Percentiles rank a stretch among this genome's conserved stretches.
phyloP scores from a whole-genome alignment of 371 early-diverging fungal genomes.

The Cokeromyces recurvatus region DNA sequence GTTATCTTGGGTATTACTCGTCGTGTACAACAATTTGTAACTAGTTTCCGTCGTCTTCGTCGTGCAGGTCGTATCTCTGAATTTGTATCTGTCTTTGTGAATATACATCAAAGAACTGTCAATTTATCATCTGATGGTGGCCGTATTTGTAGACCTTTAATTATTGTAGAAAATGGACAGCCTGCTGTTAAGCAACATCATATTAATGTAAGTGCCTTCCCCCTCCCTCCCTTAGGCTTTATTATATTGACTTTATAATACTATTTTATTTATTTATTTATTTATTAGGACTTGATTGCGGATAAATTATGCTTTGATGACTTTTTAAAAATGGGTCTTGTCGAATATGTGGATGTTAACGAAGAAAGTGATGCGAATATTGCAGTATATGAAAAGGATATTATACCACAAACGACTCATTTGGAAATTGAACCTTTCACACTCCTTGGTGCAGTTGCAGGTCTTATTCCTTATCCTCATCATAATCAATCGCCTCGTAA shows the following conservation, averaged over 20 bases:
- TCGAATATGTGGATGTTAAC: constrained; percentile 99
- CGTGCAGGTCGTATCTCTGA: constrained; percentile 85
- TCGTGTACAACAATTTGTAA: constrained; percentile 72
- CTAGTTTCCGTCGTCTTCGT: constrained; percentile 81
- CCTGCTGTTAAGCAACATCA: constrained; percentile 74
- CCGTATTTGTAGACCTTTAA: constrained; percentile 96
- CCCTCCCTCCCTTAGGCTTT: neutral
- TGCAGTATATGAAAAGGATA: constrained; percentile 86
- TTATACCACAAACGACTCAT: constrained; percentile 88
- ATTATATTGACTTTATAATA: too few species aligned
- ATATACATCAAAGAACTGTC: constrained; percentile 80
- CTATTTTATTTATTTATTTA: neutral
- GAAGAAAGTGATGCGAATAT: constrained; percentile 98
- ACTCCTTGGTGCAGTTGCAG: constrained; percentile 97
- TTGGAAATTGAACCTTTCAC: constrained; percentile 98
- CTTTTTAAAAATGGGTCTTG: constrained; percentile 88
- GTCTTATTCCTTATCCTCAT: constrained; percentile 99
- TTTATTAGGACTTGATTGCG: constrained; percentile 41
- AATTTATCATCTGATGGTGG: constrained; percentile 98
- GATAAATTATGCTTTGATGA: constrained; percentile 83
- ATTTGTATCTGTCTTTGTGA: constrained; percentile 93
- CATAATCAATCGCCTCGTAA: constrained; percentile 99
- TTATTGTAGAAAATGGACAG: constrained; percentile 88
- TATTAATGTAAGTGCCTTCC: constrained; percentile 42
- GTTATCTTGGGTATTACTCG: constrained; percentile 85